Evolutionary conservation across 768 basidiomycete genomes (phyloP), one percentile per base, ranked within the genome.

Genomic region (Leccinum arenicola): DNA sequence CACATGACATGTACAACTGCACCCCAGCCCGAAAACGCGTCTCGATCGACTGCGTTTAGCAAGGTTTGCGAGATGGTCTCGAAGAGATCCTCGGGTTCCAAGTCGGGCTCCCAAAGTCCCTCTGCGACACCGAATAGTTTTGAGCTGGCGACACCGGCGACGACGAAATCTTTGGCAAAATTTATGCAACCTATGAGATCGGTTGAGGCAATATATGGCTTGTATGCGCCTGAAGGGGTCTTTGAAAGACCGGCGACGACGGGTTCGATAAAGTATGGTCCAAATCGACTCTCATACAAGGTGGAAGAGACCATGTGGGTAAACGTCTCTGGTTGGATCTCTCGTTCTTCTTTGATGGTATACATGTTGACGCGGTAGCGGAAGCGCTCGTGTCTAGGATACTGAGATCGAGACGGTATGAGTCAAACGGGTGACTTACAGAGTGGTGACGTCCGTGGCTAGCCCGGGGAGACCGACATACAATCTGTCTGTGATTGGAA

Each of bases 281-380:
- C 93, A 69, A 98, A 99, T 74, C 97, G 86, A 70, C 85, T 86
- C 75, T 98, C 94, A 74, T 98, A 99, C 15, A 99, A 83, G 21
- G 95, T 96, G 54, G 93, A 95, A 47, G 92, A 93, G 61, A 98
- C 89, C 63, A 99, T 87, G 70, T 95, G 94, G 27, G 94, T 90
- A 75, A 98, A 98, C 7, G 94, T 93, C 79, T 95, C 88, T 48
- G 97, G 97, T 65, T 93, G 88, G 68, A 99, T 97, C 70, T 96
- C 89, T 62, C 96, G 86, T 71, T 97, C 96, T 75, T 99, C 96
- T 76, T 99, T 99, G 82, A 99, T 98, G 33, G 93, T 91, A 77
- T 98, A 98, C 93, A 98, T 95, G 79, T 99, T 99, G 58, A 96
- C 89, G 64, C 95, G 84, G 77, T 89, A 95, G 55, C 97, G 87